Conservation (phyloP, 257 asterid species). For the Nicotiana tomentosiformis region DNA sequence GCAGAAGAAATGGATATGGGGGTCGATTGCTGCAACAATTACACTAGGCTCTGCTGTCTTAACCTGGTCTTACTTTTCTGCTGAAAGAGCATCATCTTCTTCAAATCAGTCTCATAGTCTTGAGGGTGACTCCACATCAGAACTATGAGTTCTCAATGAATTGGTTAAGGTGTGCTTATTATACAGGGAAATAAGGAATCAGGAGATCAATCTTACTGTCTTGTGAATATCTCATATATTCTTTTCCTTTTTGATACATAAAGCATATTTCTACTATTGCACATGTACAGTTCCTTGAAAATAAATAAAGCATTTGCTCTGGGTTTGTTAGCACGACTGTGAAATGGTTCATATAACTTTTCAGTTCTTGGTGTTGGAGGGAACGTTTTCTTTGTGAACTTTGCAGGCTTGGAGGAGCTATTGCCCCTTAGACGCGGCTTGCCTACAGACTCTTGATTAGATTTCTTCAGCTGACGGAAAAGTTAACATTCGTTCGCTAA, state of each 20-base stretch:
- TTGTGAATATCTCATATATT: constrained; percentile 33
- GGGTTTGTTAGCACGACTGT: constrained; percentile 19
- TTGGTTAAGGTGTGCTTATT: neutral
- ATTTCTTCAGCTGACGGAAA: neutral
- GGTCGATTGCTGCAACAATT: constrained; percentile 60
- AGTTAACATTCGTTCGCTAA: neutral
- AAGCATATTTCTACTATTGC: constrained; percentile 17
- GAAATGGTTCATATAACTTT: constrained; percentile 7
- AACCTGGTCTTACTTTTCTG: constrained; percentile 54
- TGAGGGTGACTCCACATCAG: constrained; percentile 24
- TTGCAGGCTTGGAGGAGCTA: neutral
- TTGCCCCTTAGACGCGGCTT: neutral
- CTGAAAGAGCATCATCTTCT: constrained; percentile 50
- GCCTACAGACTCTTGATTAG: neutral
- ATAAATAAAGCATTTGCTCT: constrained; percentile 4
- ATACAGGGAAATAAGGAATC: constrained; percentile 26
- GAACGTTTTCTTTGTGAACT: neutral
- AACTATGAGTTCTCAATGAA: constrained; percentile 19
- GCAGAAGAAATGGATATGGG: constrained; percentile 59
- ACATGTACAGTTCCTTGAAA: constrained; percentile 30
- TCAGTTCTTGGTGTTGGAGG: neutral
- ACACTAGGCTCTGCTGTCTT: constrained; percentile 59
- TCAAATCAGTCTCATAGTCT: constrained; percentile 22
- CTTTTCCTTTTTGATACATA: constrained; percentile 18
- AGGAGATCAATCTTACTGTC: constrained; percentile 27